These are phyloP conservation scores for Apiotrichum sp. DNA, from an alignment of 1,284 basidiomycete species.

Conservation along the genomic window DNA sequence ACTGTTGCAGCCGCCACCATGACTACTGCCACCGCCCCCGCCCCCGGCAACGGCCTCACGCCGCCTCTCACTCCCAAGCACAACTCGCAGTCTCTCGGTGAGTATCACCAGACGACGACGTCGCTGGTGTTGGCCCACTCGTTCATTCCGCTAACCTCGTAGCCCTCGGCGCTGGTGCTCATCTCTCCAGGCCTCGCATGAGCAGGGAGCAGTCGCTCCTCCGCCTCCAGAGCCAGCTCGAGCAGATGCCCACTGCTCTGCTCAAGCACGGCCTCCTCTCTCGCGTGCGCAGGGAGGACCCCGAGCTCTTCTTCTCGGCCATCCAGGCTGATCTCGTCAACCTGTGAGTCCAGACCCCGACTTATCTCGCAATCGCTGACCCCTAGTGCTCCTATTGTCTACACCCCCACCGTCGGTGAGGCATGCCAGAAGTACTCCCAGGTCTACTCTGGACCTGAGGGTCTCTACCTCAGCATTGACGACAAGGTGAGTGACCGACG, in stretches of 20 bases:
- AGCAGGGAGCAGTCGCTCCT: conserved; percentile 34
- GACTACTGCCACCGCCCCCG: not conserved
- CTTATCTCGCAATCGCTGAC: not conserved
- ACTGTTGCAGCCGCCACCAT: not conserved
- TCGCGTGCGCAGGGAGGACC: conserved; percentile 33
- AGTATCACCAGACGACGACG: not conserved
- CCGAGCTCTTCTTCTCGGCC: conserved; percentile 39
- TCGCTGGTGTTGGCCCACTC: not conserved
- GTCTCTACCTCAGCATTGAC: conserved; percentile 67
- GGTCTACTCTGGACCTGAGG: conserved; percentile 73
- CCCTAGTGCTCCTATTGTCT: conserved; percentile 64
- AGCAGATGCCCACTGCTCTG: conserved; percentile 32
- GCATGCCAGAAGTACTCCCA: conserved; percentile 79
- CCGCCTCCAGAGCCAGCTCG: conserved; percentile 37
- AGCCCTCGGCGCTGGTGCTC: conserved; percentile 9
- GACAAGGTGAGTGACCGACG: conserved; percentile 57
- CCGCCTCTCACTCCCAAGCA: conserved; percentile 19
- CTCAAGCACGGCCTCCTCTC: conserved; percentile 42
- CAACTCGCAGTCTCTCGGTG: conserved; percentile 13
- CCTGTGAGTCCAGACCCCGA: conserved; percentile 26
- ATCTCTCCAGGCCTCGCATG: conserved; percentile 6
- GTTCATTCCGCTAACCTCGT: not conserved
- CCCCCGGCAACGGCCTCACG: conserved; percentile 7
- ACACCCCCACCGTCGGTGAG: conserved; percentile 88
- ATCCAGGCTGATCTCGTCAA: conserved; percentile 36